A percentile compares a stretch with the other conserved stretches of the same genome.
phyloP scores from a whole-genome alignment of 177 flowering plant species.

The Vitis hybrid region DNA sequence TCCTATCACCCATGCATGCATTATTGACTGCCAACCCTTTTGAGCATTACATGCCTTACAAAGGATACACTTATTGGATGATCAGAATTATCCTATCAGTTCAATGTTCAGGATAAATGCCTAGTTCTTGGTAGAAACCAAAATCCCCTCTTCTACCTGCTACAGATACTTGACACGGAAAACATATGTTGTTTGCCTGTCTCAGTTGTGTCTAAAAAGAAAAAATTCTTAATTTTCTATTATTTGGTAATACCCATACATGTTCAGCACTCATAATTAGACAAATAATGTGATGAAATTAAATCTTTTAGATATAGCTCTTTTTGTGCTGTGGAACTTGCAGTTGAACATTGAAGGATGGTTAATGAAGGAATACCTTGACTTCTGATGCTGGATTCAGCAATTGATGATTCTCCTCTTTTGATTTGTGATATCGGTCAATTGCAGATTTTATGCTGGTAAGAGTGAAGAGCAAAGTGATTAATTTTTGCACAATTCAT shows the following conservation, averaged over 20 bases:
- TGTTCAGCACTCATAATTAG: not conserved
- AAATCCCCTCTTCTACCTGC: too few species aligned
- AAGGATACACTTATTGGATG: too few species aligned
- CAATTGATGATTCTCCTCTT: constrained; percentile 29
- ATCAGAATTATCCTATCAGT: too few species aligned
- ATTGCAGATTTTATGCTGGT: constrained; percentile 32
- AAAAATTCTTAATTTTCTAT: not conserved
- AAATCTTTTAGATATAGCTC: not conserved
- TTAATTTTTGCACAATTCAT: not conserved
- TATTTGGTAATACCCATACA: not conserved
- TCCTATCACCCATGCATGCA: too few species aligned
- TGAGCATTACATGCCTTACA: too few species aligned
- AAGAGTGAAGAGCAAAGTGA: not conserved
- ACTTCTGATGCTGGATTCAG: constrained; percentile 32
- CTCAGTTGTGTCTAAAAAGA: not conserved
- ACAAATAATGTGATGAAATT: not conserved
- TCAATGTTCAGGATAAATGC: too few species aligned
- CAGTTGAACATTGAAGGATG: too few species aligned
- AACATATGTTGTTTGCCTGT: not conserved
- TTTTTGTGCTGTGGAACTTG: not conserved
- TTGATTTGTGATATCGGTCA: constrained; percentile 26
- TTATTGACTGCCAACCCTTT: too few species aligned
- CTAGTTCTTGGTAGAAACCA: too few species aligned
- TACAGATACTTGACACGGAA: not conserved
- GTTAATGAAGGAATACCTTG: constrained; percentile 20